Base-by-base conservation (phyloP, 1,139 yeast genomes). In the Yamadazyma triangularis region DNA sequence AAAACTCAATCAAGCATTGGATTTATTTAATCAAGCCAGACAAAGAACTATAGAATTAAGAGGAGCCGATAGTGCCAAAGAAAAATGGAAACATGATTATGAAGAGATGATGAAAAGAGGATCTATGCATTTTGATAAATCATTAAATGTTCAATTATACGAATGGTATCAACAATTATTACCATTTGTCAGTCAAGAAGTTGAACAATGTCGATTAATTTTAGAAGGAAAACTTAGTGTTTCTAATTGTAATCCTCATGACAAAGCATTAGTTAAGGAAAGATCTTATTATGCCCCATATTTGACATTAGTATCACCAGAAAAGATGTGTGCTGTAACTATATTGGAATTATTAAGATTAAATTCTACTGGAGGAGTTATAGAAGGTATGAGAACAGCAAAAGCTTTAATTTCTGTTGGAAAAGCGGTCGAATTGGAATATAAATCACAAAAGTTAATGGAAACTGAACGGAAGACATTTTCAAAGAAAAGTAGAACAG, bases 311-410 rank as follows among this genome's bases (percentile, higher is more conserved):
- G 74, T 91, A 10, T 73, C 78, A 13, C 81, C 95, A 0, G 88
- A 85, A 38, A 86, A 86, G 48, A 70, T 88, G 67, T 79, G 89
- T 22, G 89, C 88, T 2, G 79, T 88, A 30, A 77, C 96, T 0
- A 84, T 91, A 46, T 61, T 91, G 47, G 97, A 91, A 53, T 50
- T 88, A 22, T 60, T 91, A 44, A 83, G 84, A 44, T 59, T 84
- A 35, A 77, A 80, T 39, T 76, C 89, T 4, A 78, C 88, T 3
- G 83, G 88, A 25, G 93, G 91, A 30, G 71, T 79, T 21, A 65
- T 71, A n/a, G 87, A 82, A 42, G 96, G 96, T 24, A 80, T 88
- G 78, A 72, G 89, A 48, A 81, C 91, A 1, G 87, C 94, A 0
- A 71, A 87, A 42, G 89, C 94, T 0, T 85, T 88, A 14, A 63